Evolutionary conservation across 2,329 filamentous ascomycete species (phyloP), one percentile per base, ranked within the genome.

Genomic region (Ophiocordyceps camponoti-saundersi): DNA sequence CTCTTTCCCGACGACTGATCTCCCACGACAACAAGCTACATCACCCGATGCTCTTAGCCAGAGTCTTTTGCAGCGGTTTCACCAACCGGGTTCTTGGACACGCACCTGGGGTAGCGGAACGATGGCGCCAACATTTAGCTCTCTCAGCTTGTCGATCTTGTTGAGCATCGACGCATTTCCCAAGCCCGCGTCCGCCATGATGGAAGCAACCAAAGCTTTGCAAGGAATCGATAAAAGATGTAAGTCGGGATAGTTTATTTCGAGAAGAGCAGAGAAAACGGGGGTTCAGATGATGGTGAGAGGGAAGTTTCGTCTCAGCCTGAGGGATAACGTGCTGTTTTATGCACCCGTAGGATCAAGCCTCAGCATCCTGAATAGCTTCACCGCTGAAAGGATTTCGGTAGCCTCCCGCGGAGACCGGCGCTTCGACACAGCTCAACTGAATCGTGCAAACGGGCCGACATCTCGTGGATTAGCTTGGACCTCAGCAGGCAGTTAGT

Each of bases 1-100:
- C 82, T 87, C 68, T 93, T 93, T 56, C 86, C 86, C 42, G 85
- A 87, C 0, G 83, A 89, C 58, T 92, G 86, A 53, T 85, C 87
- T 50, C 86, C 86, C 11, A 90, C 85, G 8, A 89, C 85, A 34
- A 83, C 82, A 53, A 92, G 85, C 48, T 49, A 23, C 13, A 23
- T 23, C 40, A 5, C 16, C 16, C 20, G 6, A 34, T 18, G 13
- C 6, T 21, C 16, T 18, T 1, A 11, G 22, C 44, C 26, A 42
- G 36, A 23, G 8, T 5, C n/a, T 10, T n/a, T 20, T 18, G 8
- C 5, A 16, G 8, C 16, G 3, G 16, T 18, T 39, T 39, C 36
- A 42, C 6, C 3, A 11, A 21, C 11, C 6, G 8, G 5, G 8
- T 26, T 26, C 23, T 26, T 8, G 8, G 8, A 41, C n/a, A 51